phyloP scores from a whole-genome alignment of 1,139 yeast species.

The Candida neerlandica region DNA sequence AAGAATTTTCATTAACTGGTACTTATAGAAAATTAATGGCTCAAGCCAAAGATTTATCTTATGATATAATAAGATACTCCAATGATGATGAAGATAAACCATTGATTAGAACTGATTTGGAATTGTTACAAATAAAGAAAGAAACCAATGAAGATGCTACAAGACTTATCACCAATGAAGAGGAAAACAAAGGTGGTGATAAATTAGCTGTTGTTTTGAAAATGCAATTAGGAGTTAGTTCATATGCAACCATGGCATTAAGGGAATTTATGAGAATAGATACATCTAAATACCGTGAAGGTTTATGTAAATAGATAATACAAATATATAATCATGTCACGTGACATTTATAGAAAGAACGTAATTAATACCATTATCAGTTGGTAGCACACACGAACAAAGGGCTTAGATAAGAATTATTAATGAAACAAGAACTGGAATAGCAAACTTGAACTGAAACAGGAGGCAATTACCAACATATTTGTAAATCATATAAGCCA shows the following conservation, averaged over 20 bases:
- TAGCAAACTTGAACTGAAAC: too few species aligned
- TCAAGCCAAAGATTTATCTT: constrained; percentile 66
- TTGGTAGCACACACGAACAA: too few species aligned
- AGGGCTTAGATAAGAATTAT: too few species aligned
- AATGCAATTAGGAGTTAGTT: constrained; percentile 80
- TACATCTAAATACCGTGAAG: constrained; percentile 55
- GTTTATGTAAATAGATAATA: constrained; percentile 8
- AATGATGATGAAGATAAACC: constrained; percentile 66
- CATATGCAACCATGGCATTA: constrained; percentile 97
- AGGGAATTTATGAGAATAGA: constrained; percentile 88
- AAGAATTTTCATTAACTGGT: constrained; percentile 91
- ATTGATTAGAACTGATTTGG: constrained; percentile 80
- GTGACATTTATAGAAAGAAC: neutral
- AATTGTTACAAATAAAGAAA: constrained; percentile 53
- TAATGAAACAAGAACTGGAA: too few species aligned
- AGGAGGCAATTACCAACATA: too few species aligned
- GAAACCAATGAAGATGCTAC: constrained; percentile 24
- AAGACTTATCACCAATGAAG: constrained; percentile 38
- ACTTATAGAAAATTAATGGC: constrained; percentile 79
- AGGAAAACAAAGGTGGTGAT: constrained; percentile 44
- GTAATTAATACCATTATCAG: too few species aligned
- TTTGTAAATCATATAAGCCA: too few species aligned
- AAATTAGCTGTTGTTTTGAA: constrained; percentile 73
- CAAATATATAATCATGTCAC: neutral
- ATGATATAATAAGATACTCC: constrained; percentile 61